A percentile compares a stretch with the other conserved stretches of the same genome.
Evolutionary conservation across 2,329 filamentous ascomycete genomes (phyloP).

Genomic region (Blastomyces silverae): DNA sequence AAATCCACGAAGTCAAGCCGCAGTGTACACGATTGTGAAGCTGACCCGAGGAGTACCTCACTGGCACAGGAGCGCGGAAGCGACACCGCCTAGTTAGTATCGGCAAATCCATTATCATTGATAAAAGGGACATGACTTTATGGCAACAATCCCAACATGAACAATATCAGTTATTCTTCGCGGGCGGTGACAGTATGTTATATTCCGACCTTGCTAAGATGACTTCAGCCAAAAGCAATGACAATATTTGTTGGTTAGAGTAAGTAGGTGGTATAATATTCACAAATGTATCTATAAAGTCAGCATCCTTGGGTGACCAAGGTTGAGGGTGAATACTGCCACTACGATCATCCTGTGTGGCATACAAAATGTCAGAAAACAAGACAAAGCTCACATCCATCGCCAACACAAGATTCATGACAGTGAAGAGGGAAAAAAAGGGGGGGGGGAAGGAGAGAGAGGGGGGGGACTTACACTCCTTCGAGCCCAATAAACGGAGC

Average conservation of each 20-base stretch:
- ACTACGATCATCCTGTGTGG: constrained; percentile 9
- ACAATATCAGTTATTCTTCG: background rate
- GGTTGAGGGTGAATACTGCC: constrained; percentile 12
- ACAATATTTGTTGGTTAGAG: background rate
- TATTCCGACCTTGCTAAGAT: background rate
- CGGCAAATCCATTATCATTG: background rate
- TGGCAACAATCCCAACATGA: background rate
- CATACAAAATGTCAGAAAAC: background rate
- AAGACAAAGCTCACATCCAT: background rate
- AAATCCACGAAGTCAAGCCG: background rate
- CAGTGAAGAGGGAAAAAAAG: background rate
- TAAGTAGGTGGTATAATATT: background rate
- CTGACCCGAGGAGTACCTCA: background rate
- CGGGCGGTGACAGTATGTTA: background rate
- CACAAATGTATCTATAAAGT: background rate
- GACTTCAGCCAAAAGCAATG: background rate
- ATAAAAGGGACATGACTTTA: background rate
- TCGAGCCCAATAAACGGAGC: constrained; percentile 54
- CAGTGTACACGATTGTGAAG: background rate
- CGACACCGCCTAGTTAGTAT: background rate
- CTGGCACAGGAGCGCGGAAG: background rate
- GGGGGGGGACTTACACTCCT: constrained; percentile 31
- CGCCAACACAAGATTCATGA: background rate
- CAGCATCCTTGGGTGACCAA: constrained; percentile 13
- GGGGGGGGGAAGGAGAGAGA: too few relatives aligned